Conservation (phyloP, 805 yeast species). For the Teunomyces kruisii region DNA sequence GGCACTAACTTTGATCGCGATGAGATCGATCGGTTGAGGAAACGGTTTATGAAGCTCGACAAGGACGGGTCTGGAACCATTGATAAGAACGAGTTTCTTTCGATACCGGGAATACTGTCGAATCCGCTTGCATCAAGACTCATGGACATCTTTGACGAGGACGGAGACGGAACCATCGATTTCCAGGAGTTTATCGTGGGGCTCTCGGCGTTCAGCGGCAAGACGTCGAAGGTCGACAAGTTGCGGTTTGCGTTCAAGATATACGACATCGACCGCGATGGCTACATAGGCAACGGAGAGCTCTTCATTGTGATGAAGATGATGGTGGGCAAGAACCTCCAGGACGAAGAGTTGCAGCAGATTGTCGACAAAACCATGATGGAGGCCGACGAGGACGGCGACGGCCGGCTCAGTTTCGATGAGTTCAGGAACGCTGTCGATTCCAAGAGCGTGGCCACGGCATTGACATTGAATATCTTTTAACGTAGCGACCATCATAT, state of each 20-base stretch:
- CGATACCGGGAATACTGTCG: constrained; percentile 87
- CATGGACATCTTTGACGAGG: constrained; percentile 92
- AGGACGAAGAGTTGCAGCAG: constrained; percentile 87
- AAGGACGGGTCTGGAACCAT: constrained; percentile 90
- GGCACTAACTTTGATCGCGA: constrained; percentile 86
- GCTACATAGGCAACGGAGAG: constrained; percentile 93
- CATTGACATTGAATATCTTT: constrained; percentile 54
- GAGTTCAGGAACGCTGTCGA: constrained; percentile 77
- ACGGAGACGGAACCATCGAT: constrained; percentile 90
- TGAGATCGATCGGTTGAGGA: constrained; percentile 87
- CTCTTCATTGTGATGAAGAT: constrained; percentile 85
- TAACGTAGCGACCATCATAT: no score
- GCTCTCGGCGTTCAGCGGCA: constrained; percentile 82
- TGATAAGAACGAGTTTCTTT: constrained; percentile 84
- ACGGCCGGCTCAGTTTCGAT: constrained; percentile 78
- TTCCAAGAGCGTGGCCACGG: constrained; percentile 56
- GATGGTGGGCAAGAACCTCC: constrained; percentile 94
- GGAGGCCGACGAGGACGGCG: constrained; percentile 89
- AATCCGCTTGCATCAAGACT: constrained; percentile 89
- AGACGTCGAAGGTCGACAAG: constrained; percentile 78
- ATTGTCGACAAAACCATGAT: constrained; percentile 94
- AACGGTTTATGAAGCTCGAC: constrained; percentile 93
- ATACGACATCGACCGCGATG: constrained; percentile 95
- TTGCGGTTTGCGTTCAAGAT: constrained; percentile 87
- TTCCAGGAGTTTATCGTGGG: constrained; percentile 92